Conservation (phyloP, 768 basidiomycete genomes). For the Pleurotus citrinopileatus region DNA sequence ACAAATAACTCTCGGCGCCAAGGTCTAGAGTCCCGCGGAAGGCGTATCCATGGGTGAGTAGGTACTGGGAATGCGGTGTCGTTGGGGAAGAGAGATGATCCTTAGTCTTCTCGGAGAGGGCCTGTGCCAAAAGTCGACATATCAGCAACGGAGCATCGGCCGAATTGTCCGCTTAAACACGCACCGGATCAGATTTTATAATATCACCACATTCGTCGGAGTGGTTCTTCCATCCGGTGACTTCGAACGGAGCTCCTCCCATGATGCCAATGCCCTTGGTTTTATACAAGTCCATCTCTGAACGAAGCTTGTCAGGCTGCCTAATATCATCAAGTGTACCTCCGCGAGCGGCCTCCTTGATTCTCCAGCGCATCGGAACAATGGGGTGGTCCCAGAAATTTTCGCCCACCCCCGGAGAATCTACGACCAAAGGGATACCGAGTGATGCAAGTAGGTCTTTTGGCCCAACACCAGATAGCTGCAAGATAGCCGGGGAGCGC, state of each 20-base stretch:
- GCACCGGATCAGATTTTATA: background rate
- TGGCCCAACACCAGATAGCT: slow-evolving; percentile 60
- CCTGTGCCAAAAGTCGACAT: background rate
- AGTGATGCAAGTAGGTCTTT: slow-evolving; percentile 48
- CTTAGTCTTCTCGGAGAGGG: background rate
- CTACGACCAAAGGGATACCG: slow-evolving; percentile 51
- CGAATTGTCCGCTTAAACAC: too few species aligned
- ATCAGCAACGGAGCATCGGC: background rate
- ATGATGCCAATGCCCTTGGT: background rate
- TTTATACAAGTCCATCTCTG: background rate
- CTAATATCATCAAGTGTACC: slow-evolving; percentile 3
- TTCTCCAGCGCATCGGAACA: slow-evolving; percentile 22
- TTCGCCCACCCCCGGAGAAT: slow-evolving; percentile 73
- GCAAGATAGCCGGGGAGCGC: slow-evolving; percentile 3
- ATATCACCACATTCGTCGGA: background rate
- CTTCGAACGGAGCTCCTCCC: background rate
- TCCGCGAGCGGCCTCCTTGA: background rate
- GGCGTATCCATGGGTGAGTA: background rate
- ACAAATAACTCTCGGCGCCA: background rate
- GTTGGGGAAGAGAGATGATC: background rate
- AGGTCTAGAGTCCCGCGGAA: background rate
- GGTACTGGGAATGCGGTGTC: background rate
- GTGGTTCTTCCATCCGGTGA: slow-evolving; percentile 1
- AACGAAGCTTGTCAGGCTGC: background rate
- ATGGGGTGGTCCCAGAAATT: slow-evolving; percentile 73